Base-by-base conservation (phyloP, 495 filamentous ascomycete genomes). In the Penicillium turbatum region DNA sequence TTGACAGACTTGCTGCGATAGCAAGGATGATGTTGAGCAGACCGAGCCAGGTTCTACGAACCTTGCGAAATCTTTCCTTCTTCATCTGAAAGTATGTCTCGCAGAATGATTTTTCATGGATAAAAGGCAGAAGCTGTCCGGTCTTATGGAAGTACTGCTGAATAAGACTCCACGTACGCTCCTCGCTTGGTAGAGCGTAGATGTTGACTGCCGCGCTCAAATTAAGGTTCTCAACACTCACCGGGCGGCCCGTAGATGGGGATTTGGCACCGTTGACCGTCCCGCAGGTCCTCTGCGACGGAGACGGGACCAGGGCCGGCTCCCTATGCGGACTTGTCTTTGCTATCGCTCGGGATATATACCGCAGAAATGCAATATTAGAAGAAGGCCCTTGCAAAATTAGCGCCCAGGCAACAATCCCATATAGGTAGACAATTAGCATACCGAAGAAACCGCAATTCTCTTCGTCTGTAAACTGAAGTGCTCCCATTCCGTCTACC, bases 21-120 rank as follows among this genome's bases (percentile, higher is more conserved):
- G 86, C 86, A 41, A 90, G 82, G 13, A 90, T 79, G 77, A 87
- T 88, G 66, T 90, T 90, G 19, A 88, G 72, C 16, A 89, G 63
- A 1, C 81, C 84, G 13, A 89, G 76, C 86, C 86, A 90, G 0
- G 69, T 73, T 17, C 68, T 61, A 7, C 73, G 60, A 1, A 72
- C 67, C 16, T 63, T 66, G 11, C 50, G 52, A 39, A 65, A 69
- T n/a, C 65, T 63, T 10, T 71, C 61, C 16, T 48, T 47, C 4
- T 61, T 40, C 44, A 74, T 66, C 19, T 60, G 57, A 13, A 61
- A 54, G 38, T 75, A 75, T 8, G 69, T 73, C 13, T 72, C 65
- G 0, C 68, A 36, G 44, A 77, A 73, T 12, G 62, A 54, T 0
- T 58, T 59, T 17, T 67, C 59, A 38, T 74, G 66, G 3, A 77